Evolutionary conservation across 2,329 filamentous ascomycete genomes (phyloP).

Genomic region (Cordyceps tenuipes): DNA sequence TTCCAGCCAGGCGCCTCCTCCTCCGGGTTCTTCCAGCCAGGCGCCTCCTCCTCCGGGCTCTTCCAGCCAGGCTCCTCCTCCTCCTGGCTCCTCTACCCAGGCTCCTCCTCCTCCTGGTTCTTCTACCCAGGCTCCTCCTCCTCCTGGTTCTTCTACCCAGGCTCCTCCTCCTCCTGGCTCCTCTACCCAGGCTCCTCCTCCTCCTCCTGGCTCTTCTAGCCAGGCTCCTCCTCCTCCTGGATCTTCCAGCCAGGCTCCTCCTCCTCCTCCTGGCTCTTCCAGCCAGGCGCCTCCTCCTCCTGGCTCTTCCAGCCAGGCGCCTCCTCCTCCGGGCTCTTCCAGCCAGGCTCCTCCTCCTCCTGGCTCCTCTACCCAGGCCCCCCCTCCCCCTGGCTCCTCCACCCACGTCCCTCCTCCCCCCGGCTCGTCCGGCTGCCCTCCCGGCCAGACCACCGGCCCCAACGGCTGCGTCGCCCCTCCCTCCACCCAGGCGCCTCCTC

Average conservation of each 20-base stretch:
- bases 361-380: background rate
- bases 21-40: background rate
- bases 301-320: background rate
- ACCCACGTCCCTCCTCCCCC: slow-evolving; percentile 2
- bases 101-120: no score
- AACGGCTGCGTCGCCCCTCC: background rate
- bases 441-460: background rate
- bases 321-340: slow-evolving; percentile 6
- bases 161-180: slow-evolving; percentile 3
- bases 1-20: background rate
- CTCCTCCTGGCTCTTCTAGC: background rate
- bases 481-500: background rate
- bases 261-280: slow-evolving; percentile 12
- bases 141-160: background rate
- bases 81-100: no score
- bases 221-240: background rate
- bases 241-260: slow-evolving; percentile 12
- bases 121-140: slow-evolving; percentile 13
- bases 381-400: slow-evolving; percentile 5
- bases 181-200: background rate
- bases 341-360: slow-evolving; percentile 4
- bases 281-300: slow-evolving; percentile 3
- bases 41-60: background rate
- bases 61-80: no score
- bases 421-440: background rate